phyloP scores from a whole-genome alignment of 2,329 filamentous ascomycete genomes.

The Calonectria pseudoreteaudii region DNA sequence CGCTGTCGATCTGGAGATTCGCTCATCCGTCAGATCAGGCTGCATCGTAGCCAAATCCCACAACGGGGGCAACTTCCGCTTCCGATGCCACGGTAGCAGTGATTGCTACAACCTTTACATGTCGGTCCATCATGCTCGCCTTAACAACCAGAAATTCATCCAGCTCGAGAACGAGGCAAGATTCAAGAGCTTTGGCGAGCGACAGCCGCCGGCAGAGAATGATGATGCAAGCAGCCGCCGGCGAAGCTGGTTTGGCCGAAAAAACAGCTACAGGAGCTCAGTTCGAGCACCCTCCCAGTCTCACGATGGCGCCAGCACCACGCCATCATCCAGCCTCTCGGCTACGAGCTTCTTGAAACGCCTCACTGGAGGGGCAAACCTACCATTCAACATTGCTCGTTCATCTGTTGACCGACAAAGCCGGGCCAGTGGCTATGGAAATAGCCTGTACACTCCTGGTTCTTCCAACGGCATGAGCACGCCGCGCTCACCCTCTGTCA shows the following conservation, averaged over 20 bases:
- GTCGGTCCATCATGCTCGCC: constrained; percentile 87
- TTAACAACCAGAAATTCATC: constrained; percentile 92
- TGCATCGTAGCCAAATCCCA: constrained; percentile 74
- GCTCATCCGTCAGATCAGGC: constrained; percentile 81
- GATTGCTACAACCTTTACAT: constrained; percentile 88
- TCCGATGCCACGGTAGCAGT: constrained; percentile 80
- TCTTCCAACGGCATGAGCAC: constrained; percentile 62
- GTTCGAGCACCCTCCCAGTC: constrained; percentile 73
- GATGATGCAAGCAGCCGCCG: constrained; percentile 60
- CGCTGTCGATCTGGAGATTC: constrained; percentile 92
- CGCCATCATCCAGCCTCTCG: constrained; percentile 69
- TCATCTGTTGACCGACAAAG: constrained; percentile 75
- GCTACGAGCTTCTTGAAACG: constrained; percentile 85
- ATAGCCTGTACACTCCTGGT: constrained; percentile 72
- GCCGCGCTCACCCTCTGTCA: constrained; percentile 69
- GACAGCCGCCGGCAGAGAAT: constrained; percentile 60
- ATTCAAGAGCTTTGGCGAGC: constrained; percentile 78
- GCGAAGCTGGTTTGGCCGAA: constrained; percentile 71
- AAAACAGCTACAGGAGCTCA: constrained; percentile 74
- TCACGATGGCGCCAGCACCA: constrained; percentile 79
- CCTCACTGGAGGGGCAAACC: constrained; percentile 77
- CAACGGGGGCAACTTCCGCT: constrained; percentile 83
- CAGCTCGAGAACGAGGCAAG: constrained; percentile 73
- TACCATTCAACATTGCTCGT: constrained; percentile 83
- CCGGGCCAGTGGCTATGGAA: constrained; percentile 62